Percentiles rank a stretch among this genome's conserved stretches.
phyloP scores from a whole-genome alignment of 345 rosid species.

The Punica granatum region DNA sequence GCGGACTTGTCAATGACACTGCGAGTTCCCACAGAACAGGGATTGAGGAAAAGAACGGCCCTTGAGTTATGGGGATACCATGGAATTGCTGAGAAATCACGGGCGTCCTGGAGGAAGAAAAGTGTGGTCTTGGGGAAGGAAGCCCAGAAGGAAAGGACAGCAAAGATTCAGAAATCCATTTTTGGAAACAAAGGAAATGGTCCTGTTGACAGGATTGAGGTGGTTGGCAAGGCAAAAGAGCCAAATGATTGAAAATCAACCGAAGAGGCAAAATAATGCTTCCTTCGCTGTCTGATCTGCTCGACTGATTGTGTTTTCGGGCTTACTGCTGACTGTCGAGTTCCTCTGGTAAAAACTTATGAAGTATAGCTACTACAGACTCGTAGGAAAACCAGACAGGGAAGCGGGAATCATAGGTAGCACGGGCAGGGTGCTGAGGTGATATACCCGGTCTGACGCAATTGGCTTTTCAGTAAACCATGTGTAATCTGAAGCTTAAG shows the following conservation, averaged over 20 bases:
- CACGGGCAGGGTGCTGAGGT: neutral
- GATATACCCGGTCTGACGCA: neutral
- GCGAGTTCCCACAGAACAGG: neutral
- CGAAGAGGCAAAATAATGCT: constrained; percentile 10
- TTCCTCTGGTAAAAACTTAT: neutral
- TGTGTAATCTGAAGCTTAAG: too few relatives aligned
- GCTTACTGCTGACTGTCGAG: neutral
- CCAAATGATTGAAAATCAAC: constrained; percentile 5
- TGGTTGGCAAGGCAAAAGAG: constrained; percentile 16
- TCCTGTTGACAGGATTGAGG: neutral
- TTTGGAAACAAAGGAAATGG: neutral
- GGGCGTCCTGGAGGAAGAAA: constrained; percentile 11
- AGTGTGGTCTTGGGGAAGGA: neutral
- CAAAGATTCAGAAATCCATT: constrained; percentile 4
- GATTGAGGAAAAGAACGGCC: constrained; percentile 3
- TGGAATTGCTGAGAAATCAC: neutral
- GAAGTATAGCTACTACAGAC: neutral
- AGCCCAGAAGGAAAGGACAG: neutral
- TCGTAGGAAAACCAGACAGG: neutral
- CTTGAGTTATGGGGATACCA: neutral
- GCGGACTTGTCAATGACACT: neutral
- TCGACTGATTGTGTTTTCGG: constrained; percentile 1
- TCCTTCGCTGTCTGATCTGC: constrained; percentile 16
- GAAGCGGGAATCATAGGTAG: neutral
- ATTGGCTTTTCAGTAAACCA: neutral